A percentile compares a stretch with the other conserved stretches of the same genome.
Conservation (phyloP, 306 rosid species). For the Cucurbita pepo region DNA sequence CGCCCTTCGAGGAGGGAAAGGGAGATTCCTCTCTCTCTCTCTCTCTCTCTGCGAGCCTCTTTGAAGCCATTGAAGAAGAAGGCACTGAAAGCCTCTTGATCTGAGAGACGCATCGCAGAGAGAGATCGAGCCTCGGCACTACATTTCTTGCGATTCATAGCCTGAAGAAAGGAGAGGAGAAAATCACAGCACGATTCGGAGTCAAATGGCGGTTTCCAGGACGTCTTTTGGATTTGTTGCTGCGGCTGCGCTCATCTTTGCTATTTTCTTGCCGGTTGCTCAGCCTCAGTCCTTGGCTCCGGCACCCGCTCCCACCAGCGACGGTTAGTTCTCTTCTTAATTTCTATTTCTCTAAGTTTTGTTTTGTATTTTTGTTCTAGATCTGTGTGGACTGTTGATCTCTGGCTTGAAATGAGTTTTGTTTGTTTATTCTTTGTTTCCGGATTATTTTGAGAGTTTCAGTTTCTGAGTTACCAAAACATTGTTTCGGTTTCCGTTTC, state of each 20-base stretch:
- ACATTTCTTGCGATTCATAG: neutral
- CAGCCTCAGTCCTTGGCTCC: slow-evolving; percentile 35
- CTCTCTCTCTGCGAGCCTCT: slow-evolving; percentile 26
- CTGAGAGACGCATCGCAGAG: slow-evolving; percentile 21
- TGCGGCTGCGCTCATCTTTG: slow-evolving; percentile 23
- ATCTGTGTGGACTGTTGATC: slow-evolving; percentile 4
- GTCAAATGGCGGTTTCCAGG: slow-evolving; percentile 21
- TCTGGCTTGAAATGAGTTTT: neutral
- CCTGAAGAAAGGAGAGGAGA: neutral
- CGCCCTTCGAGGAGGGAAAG: neutral
- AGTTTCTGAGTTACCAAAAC: no score
- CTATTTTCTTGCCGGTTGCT: slow-evolving; percentile 27
- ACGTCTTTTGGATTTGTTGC: slow-evolving; percentile 25
- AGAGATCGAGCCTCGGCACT: slow-evolving; percentile 7
- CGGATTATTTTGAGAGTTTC: neutral
- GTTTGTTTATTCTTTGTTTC: slow-evolving; percentile 14
- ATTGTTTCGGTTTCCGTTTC: neutral
- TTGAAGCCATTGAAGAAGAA: neutral
- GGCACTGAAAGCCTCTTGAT: neutral
- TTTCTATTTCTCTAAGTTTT: neutral
- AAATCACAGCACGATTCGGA: neutral
- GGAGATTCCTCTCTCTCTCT: slow-evolving; percentile 6
- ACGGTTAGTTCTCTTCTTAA: slow-evolving; percentile 26
- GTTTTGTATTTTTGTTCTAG: neutral
- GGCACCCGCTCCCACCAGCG: slow-evolving; percentile 56